Evolutionary conservation across 768 basidiomycete species (phyloP).

Genomic region (Russula compacta): DNA sequence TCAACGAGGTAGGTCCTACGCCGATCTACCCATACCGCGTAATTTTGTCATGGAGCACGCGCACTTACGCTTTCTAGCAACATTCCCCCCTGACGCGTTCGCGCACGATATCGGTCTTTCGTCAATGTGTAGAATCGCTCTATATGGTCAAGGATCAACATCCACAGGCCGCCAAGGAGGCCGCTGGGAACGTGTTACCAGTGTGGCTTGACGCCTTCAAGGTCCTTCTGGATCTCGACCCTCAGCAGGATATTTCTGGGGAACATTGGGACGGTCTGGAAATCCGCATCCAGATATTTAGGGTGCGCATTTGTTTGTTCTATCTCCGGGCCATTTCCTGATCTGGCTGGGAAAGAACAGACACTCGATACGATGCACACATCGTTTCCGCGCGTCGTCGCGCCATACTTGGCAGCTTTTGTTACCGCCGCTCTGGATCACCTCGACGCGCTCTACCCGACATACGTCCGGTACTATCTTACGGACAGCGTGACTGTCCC

Average conservation of each 20-base stretch:
- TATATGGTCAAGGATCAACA: conserved; percentile 95
- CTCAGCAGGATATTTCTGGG: conserved; percentile 49
- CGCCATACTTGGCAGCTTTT: conserved; percentile 52
- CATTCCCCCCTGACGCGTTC: conserved; percentile 79
- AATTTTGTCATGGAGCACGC: not conserved
- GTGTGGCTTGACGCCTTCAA: conserved; percentile 90
- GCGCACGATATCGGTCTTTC: conserved; percentile 78
- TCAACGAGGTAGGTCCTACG: conserved; percentile 45
- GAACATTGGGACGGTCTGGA: conserved; percentile 78
- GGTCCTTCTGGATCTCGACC: conserved; percentile 57
- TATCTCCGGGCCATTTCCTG: not conserved
- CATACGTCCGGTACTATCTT: conserved; percentile 56
- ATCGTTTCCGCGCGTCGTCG: conserved; percentile 70
- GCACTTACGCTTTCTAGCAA: conserved; percentile 30
- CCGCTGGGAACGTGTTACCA: conserved; percentile 70
- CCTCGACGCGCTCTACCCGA: conserved; percentile 47
- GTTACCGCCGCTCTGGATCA: conserved; percentile 50
- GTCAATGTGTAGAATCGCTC: conserved; percentile 79
- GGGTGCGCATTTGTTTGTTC: conserved; percentile 36
- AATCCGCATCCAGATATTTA: conserved; percentile 77
- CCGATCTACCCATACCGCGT: not conserved
- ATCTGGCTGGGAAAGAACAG: conserved; percentile 31
- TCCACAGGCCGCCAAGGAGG: conserved; percentile 78
- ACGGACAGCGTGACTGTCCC: conserved; percentile 47
- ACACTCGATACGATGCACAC: conserved; percentile 71